Evolutionary conservation across 208 protist species (phyloP).

Genomic region (Crithidia acanthocephali): DNA sequence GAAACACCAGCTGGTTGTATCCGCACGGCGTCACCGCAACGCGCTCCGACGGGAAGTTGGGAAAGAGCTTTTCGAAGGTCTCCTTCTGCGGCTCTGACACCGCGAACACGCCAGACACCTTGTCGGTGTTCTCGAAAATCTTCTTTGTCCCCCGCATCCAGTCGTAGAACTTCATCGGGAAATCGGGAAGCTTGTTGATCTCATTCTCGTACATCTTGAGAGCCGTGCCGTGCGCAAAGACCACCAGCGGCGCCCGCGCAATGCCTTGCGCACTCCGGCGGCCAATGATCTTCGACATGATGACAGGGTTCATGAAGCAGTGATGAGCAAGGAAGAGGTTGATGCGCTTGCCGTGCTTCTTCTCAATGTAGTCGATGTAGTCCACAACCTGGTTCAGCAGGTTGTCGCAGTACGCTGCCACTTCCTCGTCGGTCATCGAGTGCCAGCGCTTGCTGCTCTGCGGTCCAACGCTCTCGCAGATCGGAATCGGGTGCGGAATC

Average conservation of each 20-base stretch:
- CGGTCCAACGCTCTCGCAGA: constrained; percentile 78
- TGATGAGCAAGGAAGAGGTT: constrained; percentile 79
- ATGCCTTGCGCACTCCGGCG: constrained; percentile 44
- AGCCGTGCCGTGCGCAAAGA: constrained; percentile 79
- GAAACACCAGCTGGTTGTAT: constrained; percentile 80
- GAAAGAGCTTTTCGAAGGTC: constrained; percentile 62
- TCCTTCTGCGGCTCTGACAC: constrained; percentile 71
- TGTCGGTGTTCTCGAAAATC: constrained; percentile 55
- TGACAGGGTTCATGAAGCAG: constrained; percentile 85
- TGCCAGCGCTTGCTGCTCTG: constrained; percentile 81
- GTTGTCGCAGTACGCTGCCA: constrained; percentile 55
- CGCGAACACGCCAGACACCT: constrained; percentile 68
- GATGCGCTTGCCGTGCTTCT: constrained; percentile 55
- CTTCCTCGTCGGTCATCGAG: constrained; percentile 69
- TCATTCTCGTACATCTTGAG: constrained; percentile 88
- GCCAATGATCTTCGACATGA: constrained; percentile 67
- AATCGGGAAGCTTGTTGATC: constrained; percentile 62
- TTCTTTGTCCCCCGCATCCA: constrained; percentile 65
- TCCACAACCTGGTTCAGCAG: constrained; percentile 50
- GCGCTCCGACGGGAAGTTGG: constrained; percentile 55
- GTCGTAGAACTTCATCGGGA: constrained; percentile 79
- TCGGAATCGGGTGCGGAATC: constrained; percentile 75
- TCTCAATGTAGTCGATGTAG: constrained; percentile 77
- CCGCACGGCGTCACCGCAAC: constrained; percentile 71
- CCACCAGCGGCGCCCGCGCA: constrained; percentile 53